Percentiles rank a stretch among this genome's conserved stretches.
Evolutionary conservation across 805 yeast species (phyloP).

Genomic region (Kockiozyma suomiensis): DNA sequence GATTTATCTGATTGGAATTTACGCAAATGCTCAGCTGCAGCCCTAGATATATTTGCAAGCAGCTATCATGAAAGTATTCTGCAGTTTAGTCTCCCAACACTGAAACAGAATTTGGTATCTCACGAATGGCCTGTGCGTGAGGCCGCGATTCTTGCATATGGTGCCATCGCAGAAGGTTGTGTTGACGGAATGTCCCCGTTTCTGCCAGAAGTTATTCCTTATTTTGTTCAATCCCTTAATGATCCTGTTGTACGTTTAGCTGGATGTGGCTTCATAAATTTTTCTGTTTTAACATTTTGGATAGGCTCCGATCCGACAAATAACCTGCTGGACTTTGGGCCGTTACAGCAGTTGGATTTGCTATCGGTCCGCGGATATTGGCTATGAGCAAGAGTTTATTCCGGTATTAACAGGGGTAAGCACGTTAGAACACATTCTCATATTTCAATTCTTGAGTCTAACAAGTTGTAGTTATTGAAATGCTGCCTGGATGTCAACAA

Average conservation of each 20-base stretch:
- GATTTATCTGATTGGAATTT: conserved; percentile 82
- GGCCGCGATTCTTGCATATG: conserved; percentile 90
- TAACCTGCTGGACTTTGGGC: conserved; percentile 93
- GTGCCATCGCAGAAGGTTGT: conserved; percentile 92
- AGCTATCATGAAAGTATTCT: conserved; percentile 69
- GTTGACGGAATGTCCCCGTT: conserved; percentile 65
- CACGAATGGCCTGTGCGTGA: conserved; percentile 87
- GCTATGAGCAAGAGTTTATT: conserved; percentile 65
- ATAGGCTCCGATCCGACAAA: conserved; percentile 86
- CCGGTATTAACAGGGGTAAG: conserved; percentile 75
- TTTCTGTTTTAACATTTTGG: background rate
- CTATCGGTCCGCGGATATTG: conserved; percentile 62
- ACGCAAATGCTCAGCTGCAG: conserved; percentile 92
- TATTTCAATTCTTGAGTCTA: too few relatives aligned
- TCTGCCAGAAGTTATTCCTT: conserved; percentile 80
- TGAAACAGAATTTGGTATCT: conserved; percentile 70
- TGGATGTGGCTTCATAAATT: background rate
- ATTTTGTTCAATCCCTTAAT: conserved; percentile 72
- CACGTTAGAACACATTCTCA: too few relatives aligned
- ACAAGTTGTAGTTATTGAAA: conserved; percentile 47
- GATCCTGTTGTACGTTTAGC: conserved; percentile 47
- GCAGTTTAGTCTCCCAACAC: conserved; percentile 66
- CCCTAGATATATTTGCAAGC: conserved; percentile 78
- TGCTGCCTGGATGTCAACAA: conserved; percentile 83
- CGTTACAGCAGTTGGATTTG: conserved; percentile 84